These are phyloP conservation scores for Piromyces finnis DNA, from an alignment of 192 early-diverging fungal genomes.

Conservation along the genomic window DNA sequence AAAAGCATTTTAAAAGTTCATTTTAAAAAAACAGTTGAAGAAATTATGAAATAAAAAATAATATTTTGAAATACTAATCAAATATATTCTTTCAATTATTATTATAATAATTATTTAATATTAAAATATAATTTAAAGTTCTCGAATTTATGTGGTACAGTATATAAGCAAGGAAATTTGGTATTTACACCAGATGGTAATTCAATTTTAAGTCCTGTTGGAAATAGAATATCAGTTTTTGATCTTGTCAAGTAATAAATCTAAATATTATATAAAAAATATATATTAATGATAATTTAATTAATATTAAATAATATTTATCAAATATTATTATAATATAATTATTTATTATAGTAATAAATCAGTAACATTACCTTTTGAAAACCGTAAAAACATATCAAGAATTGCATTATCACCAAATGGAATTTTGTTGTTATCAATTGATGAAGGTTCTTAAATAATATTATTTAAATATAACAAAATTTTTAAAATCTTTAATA, in stretches of 20 bases:
- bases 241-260: conserved; percentile 70
- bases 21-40: too few species aligned
- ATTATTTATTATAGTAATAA: conserved; percentile 50
- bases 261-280: too few species aligned
- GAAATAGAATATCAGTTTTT: conserved; percentile 88
- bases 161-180: conserved; percentile 90
- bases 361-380: conserved; percentile 79
- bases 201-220: conserved; percentile 82
- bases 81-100: too few species aligned
- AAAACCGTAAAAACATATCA: conserved; percentile 79
- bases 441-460: conserved; percentile 61
- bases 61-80: too few species aligned
- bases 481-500: too few species aligned
- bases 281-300: too few species aligned
- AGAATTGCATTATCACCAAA: conserved; percentile 79
- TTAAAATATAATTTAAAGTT: too few species aligned
- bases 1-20: too few species aligned
- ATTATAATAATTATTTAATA: too few species aligned
- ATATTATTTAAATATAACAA: too few species aligned
- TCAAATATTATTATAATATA: not conserved
- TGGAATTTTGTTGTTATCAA: conserved; percentile 66
- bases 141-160: conserved; percentile 93
- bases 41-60: too few species aligned
- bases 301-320: not conserved
- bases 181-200: conserved; percentile 91